These are phyloP conservation scores for Schwanniomyces polymorphus DNA, from an alignment of 805 yeast species.

Conservation along the genomic window DNA sequence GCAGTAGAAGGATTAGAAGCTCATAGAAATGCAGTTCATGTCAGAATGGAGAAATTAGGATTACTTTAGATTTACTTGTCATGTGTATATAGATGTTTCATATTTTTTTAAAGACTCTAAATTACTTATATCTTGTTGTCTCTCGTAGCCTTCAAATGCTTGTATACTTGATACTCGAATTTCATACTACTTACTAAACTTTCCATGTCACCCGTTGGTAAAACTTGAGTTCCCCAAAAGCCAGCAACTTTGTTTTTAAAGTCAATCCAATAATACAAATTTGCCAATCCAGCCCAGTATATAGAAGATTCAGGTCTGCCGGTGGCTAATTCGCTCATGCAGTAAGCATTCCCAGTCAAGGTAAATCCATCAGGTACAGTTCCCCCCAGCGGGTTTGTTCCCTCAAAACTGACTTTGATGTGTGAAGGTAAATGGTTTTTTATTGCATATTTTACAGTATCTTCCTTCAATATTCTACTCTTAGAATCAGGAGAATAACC, in stretches of 20 bases:
- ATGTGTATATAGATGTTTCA: background rate
- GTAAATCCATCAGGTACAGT: slow-evolving; percentile 30
- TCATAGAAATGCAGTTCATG: slow-evolving; percentile 94
- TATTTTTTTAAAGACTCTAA: background rate
- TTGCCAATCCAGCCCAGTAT: slow-evolving; percentile 43
- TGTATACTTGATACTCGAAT: slow-evolving; percentile 28
- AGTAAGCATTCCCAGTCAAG: slow-evolving; percentile 34
- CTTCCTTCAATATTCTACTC: slow-evolving; percentile 20
- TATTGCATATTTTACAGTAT: slow-evolving; percentile 31
- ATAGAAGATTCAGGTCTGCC: slow-evolving; percentile 36
- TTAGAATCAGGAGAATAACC: slow-evolving; percentile 41
- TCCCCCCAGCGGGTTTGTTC: background rate
- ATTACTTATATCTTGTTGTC: background rate
- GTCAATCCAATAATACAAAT: slow-evolving; percentile 42
- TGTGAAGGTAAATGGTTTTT: slow-evolving; percentile 34
- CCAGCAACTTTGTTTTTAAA: slow-evolving; percentile 37
- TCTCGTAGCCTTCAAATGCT: slow-evolving; percentile 10
- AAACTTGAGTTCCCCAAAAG: slow-evolving; percentile 37
- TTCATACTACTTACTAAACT: slow-evolving; percentile 15
- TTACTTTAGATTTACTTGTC: slow-evolving; percentile 27
- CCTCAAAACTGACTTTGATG: slow-evolving; percentile 11
- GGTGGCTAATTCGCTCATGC: slow-evolving; percentile 21
- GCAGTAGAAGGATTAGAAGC: slow-evolving; percentile 96
- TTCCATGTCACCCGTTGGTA: slow-evolving; percentile 31
- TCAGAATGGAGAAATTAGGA: slow-evolving; percentile 84